Base-by-base conservation (phyloP, 495 filamentous ascomycete species). In the Aspergillus sclerotioniger region DNA sequence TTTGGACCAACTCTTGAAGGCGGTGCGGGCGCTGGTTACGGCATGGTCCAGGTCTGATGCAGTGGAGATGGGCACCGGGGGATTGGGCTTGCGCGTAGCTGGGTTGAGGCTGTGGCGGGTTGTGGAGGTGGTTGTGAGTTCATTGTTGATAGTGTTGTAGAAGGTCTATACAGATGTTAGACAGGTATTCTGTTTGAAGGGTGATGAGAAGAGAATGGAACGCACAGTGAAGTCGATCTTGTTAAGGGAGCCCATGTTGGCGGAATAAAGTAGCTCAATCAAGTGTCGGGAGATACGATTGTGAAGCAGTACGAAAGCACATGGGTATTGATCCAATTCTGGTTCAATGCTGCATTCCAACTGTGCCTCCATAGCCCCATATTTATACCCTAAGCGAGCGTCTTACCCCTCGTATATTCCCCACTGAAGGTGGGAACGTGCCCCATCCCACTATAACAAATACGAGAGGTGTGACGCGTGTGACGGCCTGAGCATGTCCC, bases 1-100 rank as follows among this genome's bases (percentile, higher is more conserved):
- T 33, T 43, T 39, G 3, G 51, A 53, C 51, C 51, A 53, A 28
- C 32, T 53, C 17, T 53, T 53, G 33, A 53, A 53, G n/a, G 51
- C 51, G 2, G 51, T 20, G 20, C 41, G 37, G 16, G 51, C 51
- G 19, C 41, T 13, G 8, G 21, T 25, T 5, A 53, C 51, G 10
- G 51, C 51, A 19, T 10, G 9, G 25, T 53, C 21, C 17, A 53
- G 33, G 41, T 53, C 51, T 16, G 39, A 15, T 25, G 20, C 33
- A 9, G 51, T 53, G 6, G 51, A 35, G 9, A 53, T 33, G 16
- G 51, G 51, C n/a, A 53, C 51, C n/a, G 39, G 32, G 21, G 37
- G 41, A 17, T 41, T 35, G 32, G 51, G 51, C 6, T 41, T 20
- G 35, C 20, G 51, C 17, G 19, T 53, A 17, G 51, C 37, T 17